Evolutionary conservation across 257 asterid species (phyloP).

Genomic region (Solanum okadae): DNA sequence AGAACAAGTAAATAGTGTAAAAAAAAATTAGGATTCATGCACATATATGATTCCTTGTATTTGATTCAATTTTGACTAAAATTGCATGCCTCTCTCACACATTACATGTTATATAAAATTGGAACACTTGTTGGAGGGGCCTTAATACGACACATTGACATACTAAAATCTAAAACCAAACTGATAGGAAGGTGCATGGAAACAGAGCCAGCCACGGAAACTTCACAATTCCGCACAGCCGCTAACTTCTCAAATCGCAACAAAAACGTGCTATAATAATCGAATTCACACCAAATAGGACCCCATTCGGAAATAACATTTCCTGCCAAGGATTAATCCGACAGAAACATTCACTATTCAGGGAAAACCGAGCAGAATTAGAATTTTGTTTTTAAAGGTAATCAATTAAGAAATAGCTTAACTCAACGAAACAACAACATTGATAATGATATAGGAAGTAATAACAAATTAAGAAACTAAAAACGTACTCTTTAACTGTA

Average conservation of each 20-base stretch:
- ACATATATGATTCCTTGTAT: not conserved
- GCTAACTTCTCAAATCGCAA: not conserved
- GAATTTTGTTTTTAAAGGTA: not conserved
- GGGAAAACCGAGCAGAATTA: not conserved
- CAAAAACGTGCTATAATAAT: not conserved
- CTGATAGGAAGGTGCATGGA: not conserved
- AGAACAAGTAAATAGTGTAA: not conserved
- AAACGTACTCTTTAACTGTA: not conserved
- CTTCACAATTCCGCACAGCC: not conserved
- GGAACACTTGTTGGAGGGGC: not conserved
- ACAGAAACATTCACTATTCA: not conserved
- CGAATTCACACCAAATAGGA: too few relatives aligned
- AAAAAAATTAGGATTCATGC: not conserved
- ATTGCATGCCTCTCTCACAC: not conserved
- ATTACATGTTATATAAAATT: not conserved
- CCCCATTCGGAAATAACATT: not conserved
- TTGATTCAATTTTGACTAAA: not conserved
- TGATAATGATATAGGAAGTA: not conserved
- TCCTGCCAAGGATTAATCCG: not conserved
- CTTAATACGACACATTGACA: not conserved
- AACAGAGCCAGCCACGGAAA: not conserved
- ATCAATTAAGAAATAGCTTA: not conserved
- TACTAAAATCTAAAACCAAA: not conserved
- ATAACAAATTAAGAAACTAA: not conserved
- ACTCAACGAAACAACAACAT: not conserved